Conservation (phyloP, 2,329 filamentous ascomycete species). For the Aspergillus sp. region DNA sequence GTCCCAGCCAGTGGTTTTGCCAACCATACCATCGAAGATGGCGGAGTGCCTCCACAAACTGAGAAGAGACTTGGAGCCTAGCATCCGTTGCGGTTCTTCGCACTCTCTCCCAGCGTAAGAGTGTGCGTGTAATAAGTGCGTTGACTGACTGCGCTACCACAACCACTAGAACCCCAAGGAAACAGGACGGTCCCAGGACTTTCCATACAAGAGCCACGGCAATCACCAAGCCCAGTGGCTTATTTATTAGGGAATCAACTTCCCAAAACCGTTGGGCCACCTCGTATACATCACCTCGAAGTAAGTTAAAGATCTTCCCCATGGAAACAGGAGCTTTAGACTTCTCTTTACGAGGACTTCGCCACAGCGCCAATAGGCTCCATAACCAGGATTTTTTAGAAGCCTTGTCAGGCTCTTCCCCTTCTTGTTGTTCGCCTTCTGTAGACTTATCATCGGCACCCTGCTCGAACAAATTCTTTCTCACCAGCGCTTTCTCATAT, state of each 20-base stretch:
- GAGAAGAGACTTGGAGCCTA: constrained; percentile 76
- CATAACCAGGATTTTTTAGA: constrained; percentile 27
- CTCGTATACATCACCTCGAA: constrained; percentile 57
- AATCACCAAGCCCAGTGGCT: constrained; percentile 73
- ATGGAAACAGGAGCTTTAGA: constrained; percentile 68
- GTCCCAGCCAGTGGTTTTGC: constrained; percentile 71
- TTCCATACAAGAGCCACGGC: constrained; percentile 73
- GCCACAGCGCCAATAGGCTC: constrained; percentile 24
- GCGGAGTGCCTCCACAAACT: constrained; percentile 83
- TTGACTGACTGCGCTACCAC: constrained; percentile 69
- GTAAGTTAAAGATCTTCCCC: constrained; percentile 86
- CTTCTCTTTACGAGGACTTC: constrained; percentile 28
- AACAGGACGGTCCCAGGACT: constrained; percentile 76
- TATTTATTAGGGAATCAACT: constrained; percentile 71
- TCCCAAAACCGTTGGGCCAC: constrained; percentile 72
- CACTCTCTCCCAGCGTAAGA: constrained; percentile 68
- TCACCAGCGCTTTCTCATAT: constrained; percentile 72
- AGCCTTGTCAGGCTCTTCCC: constrained; percentile 8
- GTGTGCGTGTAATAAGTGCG: constrained; percentile 62
- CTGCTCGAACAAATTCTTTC: constrained; percentile 56
- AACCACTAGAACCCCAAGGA: constrained; percentile 71
- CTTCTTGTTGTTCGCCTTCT: constrained; percentile 10
- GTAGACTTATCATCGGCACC: constrained; percentile 31
- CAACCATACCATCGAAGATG: constrained; percentile 81
- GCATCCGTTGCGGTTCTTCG: constrained; percentile 73